These are phyloP conservation scores for Nicotiana knightiana DNA, from an alignment of 257 asterid genomes.

Conservation along the genomic window DNA sequence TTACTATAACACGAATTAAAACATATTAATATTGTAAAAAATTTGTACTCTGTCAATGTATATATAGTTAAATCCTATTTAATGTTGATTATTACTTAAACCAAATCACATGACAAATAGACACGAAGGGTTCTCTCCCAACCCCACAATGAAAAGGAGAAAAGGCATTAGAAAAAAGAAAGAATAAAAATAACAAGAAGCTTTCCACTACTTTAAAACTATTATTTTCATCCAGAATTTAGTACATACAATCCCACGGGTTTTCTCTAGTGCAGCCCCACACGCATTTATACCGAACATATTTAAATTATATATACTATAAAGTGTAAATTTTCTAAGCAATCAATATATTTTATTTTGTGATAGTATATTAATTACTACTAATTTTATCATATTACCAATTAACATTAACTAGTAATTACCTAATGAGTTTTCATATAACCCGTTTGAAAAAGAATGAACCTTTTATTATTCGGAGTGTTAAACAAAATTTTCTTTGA, in stretches of 20 bases:
- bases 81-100: background rate
- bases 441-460: background rate
- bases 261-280: background rate
- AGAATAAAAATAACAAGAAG: too few species aligned
- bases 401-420: background rate
- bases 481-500: too few species aligned
- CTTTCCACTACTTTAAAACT: background rate
- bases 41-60: too few species aligned
- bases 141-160: background rate
- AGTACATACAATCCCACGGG: background rate
- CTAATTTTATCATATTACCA: background rate
- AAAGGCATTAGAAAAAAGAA: background rate
- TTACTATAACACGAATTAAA: background rate
- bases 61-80: background rate
- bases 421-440: background rate
- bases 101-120: background rate
- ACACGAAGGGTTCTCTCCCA: background rate
- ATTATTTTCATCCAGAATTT: background rate
- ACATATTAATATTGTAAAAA: background rate
- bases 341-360: background rate
- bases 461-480: too few species aligned
- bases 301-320: too few species aligned
- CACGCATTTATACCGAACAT: background rate
- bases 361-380: background rate
- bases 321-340: too few species aligned